Evolutionary conservation across 2,329 filamentous ascomycete species (phyloP).

Genomic region (Cordyceps farinosa): DNA sequence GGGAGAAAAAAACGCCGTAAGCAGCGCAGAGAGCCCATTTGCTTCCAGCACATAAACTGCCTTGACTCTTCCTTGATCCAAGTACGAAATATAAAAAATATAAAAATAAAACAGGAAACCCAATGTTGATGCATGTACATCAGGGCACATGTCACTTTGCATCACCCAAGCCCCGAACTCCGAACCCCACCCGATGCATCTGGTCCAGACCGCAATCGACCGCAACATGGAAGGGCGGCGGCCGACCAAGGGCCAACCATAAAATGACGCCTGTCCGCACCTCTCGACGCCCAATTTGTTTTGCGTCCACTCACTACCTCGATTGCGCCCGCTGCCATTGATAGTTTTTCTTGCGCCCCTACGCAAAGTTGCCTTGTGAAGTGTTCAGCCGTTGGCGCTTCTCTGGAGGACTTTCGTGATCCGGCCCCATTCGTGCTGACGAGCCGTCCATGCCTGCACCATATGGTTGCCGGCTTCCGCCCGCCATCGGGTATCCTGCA

Average conservation of each 20-base stretch:
- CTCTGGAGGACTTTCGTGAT: slow-evolving; percentile 45
- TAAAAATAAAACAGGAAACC: background rate
- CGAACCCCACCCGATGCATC: slow-evolving; percentile 21
- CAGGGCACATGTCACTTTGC: slow-evolving; percentile 9
- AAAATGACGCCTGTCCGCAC: slow-evolving; percentile 12
- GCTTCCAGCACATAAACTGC: background rate
- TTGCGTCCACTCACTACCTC: background rate
- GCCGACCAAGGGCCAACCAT: slow-evolving; percentile 8
- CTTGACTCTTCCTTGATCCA: background rate
- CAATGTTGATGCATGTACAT: background rate
- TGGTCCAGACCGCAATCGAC: slow-evolving; percentile 30
- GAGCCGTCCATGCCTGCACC: slow-evolving; percentile 22
- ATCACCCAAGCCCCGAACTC: slow-evolving; percentile 16
- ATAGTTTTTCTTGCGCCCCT: slow-evolving; percentile 22
- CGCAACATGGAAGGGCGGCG: background rate
- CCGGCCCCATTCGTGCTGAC: slow-evolving; percentile 25
- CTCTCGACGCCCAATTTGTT: background rate
- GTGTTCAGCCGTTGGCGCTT: slow-evolving; percentile 52
- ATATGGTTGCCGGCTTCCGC: slow-evolving; percentile 23
- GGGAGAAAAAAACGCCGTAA: background rate
- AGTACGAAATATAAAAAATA: background rate
- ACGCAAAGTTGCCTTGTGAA: slow-evolving; percentile 38
- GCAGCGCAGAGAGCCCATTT: background rate
- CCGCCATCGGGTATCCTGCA: slow-evolving; percentile 35
- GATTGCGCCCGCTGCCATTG: background rate